A percentile compares a stretch with the other conserved stretches of the same genome.
Conservation (phyloP, 2,329 filamentous ascomycete genomes). For the Aspergillus sp. region DNA sequence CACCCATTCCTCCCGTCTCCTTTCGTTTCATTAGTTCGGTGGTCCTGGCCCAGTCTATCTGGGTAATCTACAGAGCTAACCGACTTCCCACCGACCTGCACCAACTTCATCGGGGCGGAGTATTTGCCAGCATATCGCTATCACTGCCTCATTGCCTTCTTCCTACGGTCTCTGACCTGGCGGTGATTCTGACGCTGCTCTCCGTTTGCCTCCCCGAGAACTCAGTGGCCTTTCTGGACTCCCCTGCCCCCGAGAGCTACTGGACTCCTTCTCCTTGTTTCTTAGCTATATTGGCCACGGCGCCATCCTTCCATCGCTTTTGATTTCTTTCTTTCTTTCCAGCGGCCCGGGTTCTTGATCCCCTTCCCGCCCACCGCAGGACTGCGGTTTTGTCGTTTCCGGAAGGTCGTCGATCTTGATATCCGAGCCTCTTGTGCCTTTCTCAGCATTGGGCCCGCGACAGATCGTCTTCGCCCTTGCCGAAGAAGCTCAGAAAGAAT, state of each 20-base stretch:
- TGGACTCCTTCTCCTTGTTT: too few species aligned
- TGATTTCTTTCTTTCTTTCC: conserved; percentile 5
- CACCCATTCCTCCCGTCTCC: conserved; percentile 13
- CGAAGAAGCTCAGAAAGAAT: conserved; percentile 9
- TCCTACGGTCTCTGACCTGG: conserved; percentile 11
- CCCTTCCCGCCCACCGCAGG: conserved; percentile 12
- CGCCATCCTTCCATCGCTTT: neutral
- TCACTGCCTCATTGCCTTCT: too few species aligned
- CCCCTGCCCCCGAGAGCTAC: too few species aligned
- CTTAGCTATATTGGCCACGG: too few species aligned
- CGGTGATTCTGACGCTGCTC: conserved; percentile 14
- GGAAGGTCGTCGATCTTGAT: conserved; percentile 20
- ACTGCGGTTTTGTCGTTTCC: conserved; percentile 9
- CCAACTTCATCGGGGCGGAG: conserved; percentile 4
- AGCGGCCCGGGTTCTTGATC: neutral
- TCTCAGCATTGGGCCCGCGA: conserved; percentile 10
- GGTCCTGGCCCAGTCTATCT: conserved; percentile 2
- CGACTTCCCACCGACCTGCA: conserved; percentile 22
- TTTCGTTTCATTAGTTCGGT: conserved; percentile 7
- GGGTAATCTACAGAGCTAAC: neutral
- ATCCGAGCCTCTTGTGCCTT: conserved; percentile 12
- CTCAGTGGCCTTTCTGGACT: too few species aligned
- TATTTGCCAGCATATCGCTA: neutral
- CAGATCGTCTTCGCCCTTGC: conserved; percentile 18
- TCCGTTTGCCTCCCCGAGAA: conserved; percentile 5